A percentile compares a stretch with the other conserved stretches of the same genome.
Evolutionary conservation across 108 stramenopile genomes (phyloP).

Genomic region (Skeletonema costatum): DNA sequence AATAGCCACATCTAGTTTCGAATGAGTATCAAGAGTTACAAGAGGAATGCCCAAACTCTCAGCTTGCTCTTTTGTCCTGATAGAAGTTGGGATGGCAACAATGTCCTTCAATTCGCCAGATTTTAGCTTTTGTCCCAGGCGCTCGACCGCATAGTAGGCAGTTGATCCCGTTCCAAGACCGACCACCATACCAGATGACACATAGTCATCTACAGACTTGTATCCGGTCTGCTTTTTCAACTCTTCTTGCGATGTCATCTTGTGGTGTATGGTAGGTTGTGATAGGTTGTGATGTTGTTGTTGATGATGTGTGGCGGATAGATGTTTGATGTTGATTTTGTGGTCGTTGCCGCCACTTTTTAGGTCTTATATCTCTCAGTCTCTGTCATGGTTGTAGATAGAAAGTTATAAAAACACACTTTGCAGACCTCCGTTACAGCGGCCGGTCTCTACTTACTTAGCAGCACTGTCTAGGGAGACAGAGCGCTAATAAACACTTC

Average conservation of each 20-base stretch:
- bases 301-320: too few species aligned
- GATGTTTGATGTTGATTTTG: too few species aligned
- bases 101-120: slow-evolving; percentile 94
- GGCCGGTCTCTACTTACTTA: too few species aligned
- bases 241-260: slow-evolving; percentile 77
- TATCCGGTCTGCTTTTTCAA: slow-evolving; percentile 91
- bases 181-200: slow-evolving; percentile 96
- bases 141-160: slow-evolving; percentile 97
- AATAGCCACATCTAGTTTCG: slow-evolving; percentile 97
- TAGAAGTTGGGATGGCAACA: slow-evolving; percentile 96
- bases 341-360: too few species aligned
- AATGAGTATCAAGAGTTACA: slow-evolving; percentile 93
- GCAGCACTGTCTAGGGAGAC: too few species aligned
- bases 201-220: slow-evolving; percentile 93
- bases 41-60: slow-evolving; percentile 92
- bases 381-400: too few species aligned
- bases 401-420: too few species aligned
- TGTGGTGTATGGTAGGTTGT: background rate
- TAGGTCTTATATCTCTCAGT: too few species aligned
- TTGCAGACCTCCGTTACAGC: too few species aligned
- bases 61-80: slow-evolving; percentile 97
- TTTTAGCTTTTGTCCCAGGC: slow-evolving; percentile 90
- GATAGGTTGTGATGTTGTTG: background rate
- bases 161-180: slow-evolving; percentile 99
- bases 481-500: too few species aligned